Base-by-base conservation (phyloP, 306 rosid species). In the Potentilla sterilis region DNA sequence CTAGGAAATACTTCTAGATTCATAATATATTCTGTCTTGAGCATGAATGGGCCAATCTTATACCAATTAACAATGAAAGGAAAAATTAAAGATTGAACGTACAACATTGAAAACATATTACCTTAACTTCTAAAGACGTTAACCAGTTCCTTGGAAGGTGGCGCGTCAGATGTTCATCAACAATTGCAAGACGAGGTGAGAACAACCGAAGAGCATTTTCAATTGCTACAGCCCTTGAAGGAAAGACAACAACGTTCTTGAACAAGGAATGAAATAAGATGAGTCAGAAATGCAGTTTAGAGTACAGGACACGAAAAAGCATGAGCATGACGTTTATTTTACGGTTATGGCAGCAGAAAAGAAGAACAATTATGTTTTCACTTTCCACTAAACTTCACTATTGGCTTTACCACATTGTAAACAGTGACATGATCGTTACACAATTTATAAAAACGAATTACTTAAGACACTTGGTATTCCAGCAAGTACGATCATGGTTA, bases 181-280 rank as follows among this genome's bases (percentile, higher is more conserved):
- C 99, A 85, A 95, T 76, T 78, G 96, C 99, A 75, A 95, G 97
- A 37, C 81, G 89, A 65, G 99, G 99, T 13, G 97, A 89, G 85
- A 90, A 95, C 89, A 92, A 81, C 63, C 89, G 93, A 81, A 95
- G 96, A 76, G 91, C 92, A 80, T 90, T 89, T 96, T 95, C 99
- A 79, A 95, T 95, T 28, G 97, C 97, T 58, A 88, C 92, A 49
- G 88, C 80, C 82, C 99, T 92, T 67, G 99, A 92, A 80, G 99
- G 97, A 89, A 95, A 92, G 75, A 95, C 87, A 76, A 90, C 96
- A 81, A 95, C 82, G 82, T 95, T 95, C 99, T 93, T 61, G 87
- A 70, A 86, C 74, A 76, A 81, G 67, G 84, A 84, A 81, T 66
- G 62, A 80, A 63, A 79, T 52, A 62, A 72, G 67, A 63, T 62